Conservation (phyloP, 345 rosid genomes). For the Noccaea caerulescens region DNA sequence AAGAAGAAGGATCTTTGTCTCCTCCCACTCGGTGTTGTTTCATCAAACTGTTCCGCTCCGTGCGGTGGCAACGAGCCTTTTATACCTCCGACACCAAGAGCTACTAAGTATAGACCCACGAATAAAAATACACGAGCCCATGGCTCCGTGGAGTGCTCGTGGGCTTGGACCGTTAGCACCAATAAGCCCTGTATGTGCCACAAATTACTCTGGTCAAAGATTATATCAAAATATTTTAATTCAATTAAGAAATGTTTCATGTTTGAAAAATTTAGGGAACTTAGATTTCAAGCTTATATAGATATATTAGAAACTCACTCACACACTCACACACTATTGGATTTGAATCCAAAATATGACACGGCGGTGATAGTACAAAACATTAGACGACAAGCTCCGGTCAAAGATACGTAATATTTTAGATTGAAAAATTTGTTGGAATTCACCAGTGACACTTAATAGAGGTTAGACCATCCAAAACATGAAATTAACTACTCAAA, state of each 20-base stretch:
- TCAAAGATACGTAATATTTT: no score
- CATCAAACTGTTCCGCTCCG: conserved; percentile 95
- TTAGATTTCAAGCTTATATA: no score
- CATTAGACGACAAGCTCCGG: no score
- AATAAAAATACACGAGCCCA: conserved; percentile 58
- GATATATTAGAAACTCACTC: no score
- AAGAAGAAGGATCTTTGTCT: conserved; percentile 83
- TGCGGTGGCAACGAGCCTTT: conserved; percentile 94
- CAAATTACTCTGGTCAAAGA: neutral
- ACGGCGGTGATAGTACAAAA: no score
- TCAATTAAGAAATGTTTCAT: no score
- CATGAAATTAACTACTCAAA: neutral
- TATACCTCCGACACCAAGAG: conserved; percentile 91
- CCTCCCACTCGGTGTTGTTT: conserved; percentile 67
- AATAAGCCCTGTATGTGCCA: conserved; percentile 38
- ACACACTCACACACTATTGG: no score
- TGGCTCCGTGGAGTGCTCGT: conserved; percentile 57
- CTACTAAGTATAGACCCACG: conserved; percentile 78
- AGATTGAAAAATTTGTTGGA: no score
- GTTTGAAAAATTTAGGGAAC: no score
- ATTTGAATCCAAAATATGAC: no score
- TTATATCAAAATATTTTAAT: neutral
- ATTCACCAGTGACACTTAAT: no score
- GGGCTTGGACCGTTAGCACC: conserved; percentile 60
- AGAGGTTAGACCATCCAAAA: no score